phyloP scores from a whole-genome alignment of 2,329 filamentous ascomycete genomes.

The Penicillium corylophilum region DNA sequence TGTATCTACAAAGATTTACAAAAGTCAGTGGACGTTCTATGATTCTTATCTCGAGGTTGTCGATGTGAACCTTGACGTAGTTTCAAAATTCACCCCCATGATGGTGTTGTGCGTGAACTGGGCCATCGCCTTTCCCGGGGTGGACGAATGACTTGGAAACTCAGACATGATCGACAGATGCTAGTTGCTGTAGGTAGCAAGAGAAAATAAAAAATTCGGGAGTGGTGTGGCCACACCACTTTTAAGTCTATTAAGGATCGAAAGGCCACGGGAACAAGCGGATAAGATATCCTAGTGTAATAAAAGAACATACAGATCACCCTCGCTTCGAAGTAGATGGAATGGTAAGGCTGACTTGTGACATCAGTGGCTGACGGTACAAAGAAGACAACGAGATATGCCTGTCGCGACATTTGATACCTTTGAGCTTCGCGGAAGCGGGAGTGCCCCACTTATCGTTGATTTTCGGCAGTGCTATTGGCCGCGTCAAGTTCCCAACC shows the following conservation, averaged over 20 bases:
- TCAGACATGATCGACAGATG: slow-evolving; percentile 3
- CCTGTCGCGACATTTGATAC: background rate
- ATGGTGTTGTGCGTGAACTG: slow-evolving; percentile 98
- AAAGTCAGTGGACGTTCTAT: background rate
- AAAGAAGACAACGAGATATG: background rate
- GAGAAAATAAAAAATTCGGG: background rate
- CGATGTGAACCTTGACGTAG: slow-evolving; percentile 79
- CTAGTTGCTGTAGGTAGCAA: background rate
- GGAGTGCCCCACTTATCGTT: background rate
- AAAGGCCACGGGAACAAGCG: background rate
- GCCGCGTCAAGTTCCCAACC: background rate
- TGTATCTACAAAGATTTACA: slow-evolving; percentile 68
- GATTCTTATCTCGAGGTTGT: background rate
- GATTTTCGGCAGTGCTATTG: background rate
- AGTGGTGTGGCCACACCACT: background rate
- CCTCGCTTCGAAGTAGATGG: background rate
- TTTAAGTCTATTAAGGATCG: background rate
- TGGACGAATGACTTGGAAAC: background rate
- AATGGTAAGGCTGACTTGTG: background rate
- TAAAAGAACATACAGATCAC: background rate
- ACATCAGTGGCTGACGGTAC: slow-evolving; percentile 13
- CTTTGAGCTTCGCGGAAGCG: background rate
- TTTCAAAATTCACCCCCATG: slow-evolving; percentile 98
- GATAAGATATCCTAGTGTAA: slow-evolving; percentile 1
- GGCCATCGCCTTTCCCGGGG: slow-evolving; percentile 64